A percentile compares a stretch with the other conserved stretches of the same genome.
phyloP scores from a whole-genome alignment of 78 protist genomes.

The Acrasis kona region DNA sequence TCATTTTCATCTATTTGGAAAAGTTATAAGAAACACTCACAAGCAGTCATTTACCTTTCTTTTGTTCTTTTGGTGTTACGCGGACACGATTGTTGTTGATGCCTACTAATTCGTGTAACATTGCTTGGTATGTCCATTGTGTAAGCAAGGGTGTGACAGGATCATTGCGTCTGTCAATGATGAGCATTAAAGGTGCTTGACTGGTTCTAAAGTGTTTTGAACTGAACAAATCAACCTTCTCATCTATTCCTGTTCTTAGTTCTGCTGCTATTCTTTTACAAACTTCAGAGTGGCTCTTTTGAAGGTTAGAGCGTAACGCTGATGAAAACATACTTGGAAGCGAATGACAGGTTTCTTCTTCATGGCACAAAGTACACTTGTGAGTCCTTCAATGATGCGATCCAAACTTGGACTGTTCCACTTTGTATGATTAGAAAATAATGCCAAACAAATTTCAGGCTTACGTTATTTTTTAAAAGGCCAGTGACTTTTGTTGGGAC shows the following conservation, averaged over 20 bases:
- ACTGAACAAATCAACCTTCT: background rate
- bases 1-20: no score
- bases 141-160: conserved; percentile 92
- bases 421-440: background rate
- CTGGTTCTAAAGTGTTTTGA: background rate
- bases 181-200: conserved; percentile 55
- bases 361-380: conserved; percentile 29
- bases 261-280: background rate
- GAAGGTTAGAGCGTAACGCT: background rate
- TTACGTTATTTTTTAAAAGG: no score
- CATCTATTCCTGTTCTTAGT: background rate
- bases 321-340: conserved; percentile 29
- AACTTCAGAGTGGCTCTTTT: background rate
- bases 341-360: conserved; percentile 45
- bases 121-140: conserved; percentile 91
- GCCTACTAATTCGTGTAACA: conserved; percentile 89
- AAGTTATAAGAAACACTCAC: background rate
- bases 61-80: background rate
- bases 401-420: background rate
- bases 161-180: conserved; percentile 87
- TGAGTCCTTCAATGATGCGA: conserved; percentile 17
- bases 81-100: conserved; percentile 64
- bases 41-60: background rate
- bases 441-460: background rate
- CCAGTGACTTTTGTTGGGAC: conserved; percentile 34